Percentiles rank a stretch among this genome's conserved stretches.
Evolutionary conservation across 495 filamentous ascomycete species (phyloP).

Genomic region (Penicillium malachiteum): DNA sequence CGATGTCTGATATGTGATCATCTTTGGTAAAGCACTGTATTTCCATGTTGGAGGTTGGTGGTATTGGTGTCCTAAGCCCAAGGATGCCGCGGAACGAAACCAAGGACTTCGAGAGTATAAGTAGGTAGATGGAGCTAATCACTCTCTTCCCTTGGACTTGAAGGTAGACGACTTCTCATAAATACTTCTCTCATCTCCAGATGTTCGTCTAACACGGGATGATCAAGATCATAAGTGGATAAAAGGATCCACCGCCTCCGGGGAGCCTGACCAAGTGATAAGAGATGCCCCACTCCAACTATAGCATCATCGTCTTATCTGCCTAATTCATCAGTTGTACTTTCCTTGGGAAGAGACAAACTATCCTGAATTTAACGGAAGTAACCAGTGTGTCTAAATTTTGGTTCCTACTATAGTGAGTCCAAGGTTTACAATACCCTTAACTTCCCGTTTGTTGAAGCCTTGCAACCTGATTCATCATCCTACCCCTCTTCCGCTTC

Average conservation of each 20-base stretch:
- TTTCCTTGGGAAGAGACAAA: neutral
- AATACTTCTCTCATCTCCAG: no score
- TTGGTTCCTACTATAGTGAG: neutral
- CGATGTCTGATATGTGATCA: neutral
- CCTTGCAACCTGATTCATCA: conserved; percentile 27
- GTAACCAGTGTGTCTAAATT: neutral
- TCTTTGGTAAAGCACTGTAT: neutral
- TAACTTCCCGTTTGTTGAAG: conserved; percentile 5
- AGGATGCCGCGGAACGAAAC: no score
- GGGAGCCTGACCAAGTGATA: conserved; percentile 5
- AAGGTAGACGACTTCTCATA: no score
- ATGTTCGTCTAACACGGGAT: no score
- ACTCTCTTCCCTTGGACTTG: no score
- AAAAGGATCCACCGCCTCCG: neutral
- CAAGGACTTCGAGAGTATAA: no score
- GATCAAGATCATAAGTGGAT: neutral
- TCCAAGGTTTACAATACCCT: conserved; percentile 5
- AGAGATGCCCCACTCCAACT: conserved; percentile 9
- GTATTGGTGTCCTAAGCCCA: no score
- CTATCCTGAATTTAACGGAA: neutral
- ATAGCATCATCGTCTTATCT: conserved; percentile 10
- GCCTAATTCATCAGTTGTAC: conserved; percentile 1
- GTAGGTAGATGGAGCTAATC: no score
- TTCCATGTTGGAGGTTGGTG: no score
- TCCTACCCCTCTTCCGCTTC: conserved; percentile 27